Evolutionary conservation across 129 eudicot species (phyloP).

Genomic region (Solidago caesia): DNA sequence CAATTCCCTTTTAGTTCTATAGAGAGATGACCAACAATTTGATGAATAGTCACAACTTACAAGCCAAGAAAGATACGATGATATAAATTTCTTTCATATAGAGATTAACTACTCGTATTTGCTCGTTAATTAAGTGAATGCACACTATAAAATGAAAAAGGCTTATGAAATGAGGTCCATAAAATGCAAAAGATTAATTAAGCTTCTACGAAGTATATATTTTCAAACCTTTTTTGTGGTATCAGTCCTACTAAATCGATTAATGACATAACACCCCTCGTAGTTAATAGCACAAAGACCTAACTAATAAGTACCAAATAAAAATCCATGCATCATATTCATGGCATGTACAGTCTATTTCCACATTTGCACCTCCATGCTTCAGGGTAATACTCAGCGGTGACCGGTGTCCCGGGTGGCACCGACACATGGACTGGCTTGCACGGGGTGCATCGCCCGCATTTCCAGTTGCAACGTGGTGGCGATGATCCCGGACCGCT

Average conservation of each 20-base stretch:
- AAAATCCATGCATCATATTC: constrained; percentile 21
- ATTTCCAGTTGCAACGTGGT: constrained; percentile 70
- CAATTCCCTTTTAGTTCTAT: too few species aligned
- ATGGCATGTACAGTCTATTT: constrained; percentile 76
- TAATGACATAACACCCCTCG: constrained; percentile 32
- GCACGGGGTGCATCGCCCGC: constrained; percentile 83
- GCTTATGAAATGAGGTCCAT: background rate
- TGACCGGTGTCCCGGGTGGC: constrained; percentile 75
- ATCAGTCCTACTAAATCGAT: constrained; percentile 26
- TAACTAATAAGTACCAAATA: constrained; percentile 24
- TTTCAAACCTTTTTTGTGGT: constrained; percentile 2
- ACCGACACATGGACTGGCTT: constrained; percentile 76
- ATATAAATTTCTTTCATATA: too few species aligned
- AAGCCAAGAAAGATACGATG: too few species aligned
- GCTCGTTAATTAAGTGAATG: too few species aligned
- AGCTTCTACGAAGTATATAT: constrained; percentile 21
- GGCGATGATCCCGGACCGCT: constrained; percentile 75
- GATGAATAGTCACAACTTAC: too few species aligned
- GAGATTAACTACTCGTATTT: too few species aligned
- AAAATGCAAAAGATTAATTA: constrained; percentile 16
- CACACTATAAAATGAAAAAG: too few species aligned
- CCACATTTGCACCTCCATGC: constrained; percentile 97
- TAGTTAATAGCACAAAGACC: constrained; percentile 20
- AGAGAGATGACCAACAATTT: too few species aligned
- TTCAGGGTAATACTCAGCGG: constrained; percentile 84